These are phyloP conservation scores for Ilyonectria sp. DNA, from an alignment of 2,329 filamentous ascomycete genomes.

Conservation along the genomic window DNA sequence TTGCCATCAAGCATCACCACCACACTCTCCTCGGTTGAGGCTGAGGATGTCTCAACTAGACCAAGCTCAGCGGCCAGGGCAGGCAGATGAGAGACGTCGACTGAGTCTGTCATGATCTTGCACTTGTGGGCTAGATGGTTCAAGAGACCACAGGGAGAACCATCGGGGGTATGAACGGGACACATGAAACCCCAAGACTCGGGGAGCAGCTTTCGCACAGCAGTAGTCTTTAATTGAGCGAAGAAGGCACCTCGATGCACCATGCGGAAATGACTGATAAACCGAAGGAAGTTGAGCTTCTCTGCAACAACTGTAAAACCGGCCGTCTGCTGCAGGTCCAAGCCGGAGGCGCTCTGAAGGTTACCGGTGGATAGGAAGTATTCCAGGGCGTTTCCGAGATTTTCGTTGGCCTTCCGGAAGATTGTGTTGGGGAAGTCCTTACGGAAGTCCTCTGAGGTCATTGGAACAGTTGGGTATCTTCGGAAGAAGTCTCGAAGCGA, in stretches of 20 bases:
- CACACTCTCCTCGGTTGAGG: constrained; percentile 86
- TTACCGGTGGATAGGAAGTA: constrained; percentile 99
- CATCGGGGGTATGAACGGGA: constrained; percentile 97
- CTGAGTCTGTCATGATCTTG: constrained; percentile 82
- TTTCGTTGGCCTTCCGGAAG: constrained; percentile 87
- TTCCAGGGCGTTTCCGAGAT: constrained; percentile 87
- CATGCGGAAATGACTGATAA: constrained; percentile 99
- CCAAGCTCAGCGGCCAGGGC: constrained; percentile 84
- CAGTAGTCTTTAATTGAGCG: constrained; percentile 96
- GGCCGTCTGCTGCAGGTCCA: constrained; percentile 94
- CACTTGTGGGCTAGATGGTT: constrained; percentile 98
- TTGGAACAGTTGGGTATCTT: constrained; percentile 74
- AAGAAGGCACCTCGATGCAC: constrained; percentile 99
- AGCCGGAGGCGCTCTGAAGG: constrained; percentile 88
- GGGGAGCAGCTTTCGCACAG: constrained; percentile 93
- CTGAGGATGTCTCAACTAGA: constrained; percentile 81
- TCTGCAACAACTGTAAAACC: constrained; percentile 98
- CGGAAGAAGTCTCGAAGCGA: constrained; percentile 72
- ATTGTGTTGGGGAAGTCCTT: constrained; percentile 86
- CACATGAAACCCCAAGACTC: constrained; percentile 99
- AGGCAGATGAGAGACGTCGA: constrained; percentile 83
- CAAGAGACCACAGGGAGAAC: constrained; percentile 91
- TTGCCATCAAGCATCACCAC: constrained; percentile 92
- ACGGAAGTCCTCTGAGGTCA: constrained; percentile 82
- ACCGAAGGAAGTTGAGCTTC: constrained; percentile 98